These are phyloP conservation scores for Lasiodiplodia sp. DNA, from an alignment of 2,329 filamentous ascomycete genomes.

Conservation along the genomic window DNA sequence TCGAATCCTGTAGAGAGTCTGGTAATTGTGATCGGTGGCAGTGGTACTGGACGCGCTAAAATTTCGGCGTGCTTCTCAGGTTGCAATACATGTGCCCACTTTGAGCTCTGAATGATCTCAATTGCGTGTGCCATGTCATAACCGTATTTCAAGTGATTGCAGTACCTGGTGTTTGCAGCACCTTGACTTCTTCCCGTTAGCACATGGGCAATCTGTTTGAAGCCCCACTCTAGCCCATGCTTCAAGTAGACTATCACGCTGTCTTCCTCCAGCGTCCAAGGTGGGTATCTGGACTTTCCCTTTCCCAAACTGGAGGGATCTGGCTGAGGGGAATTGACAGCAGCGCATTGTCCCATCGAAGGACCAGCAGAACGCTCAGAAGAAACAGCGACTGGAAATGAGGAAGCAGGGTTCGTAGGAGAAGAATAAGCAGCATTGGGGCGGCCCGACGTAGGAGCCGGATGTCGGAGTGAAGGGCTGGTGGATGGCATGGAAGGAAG, in stretches of 20 bases:
- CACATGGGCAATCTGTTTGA: conserved; percentile 45
- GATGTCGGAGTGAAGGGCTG: neutral
- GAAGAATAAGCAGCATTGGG: neutral
- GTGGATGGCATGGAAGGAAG: neutral
- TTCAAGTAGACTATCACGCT: conserved; percentile 49
- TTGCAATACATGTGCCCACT: conserved; percentile 19
- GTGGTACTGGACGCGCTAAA: neutral
- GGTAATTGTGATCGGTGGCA: neutral
- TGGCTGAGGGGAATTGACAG: neutral
- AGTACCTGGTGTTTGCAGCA: conserved; percentile 41
- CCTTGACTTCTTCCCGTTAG: conserved; percentile 42
- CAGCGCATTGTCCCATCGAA: neutral
- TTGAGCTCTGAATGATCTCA: conserved; percentile 33
- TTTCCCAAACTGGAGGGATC: neutral
- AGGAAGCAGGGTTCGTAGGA: neutral
- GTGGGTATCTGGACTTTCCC: neutral
- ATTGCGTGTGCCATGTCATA: conserved; percentile 35
- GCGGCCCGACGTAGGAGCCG: neutral
- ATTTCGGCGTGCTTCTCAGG: conserved; percentile 5
- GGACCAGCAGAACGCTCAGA: neutral
- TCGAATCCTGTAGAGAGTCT: no score
- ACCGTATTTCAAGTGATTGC: conserved; percentile 28
- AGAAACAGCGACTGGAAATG: neutral
- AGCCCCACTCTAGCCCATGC: conserved; percentile 47
- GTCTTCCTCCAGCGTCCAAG: conserved; percentile 37